phyloP scores from a whole-genome alignment of 1,284 basidiomycete genomes.

The Marasmius oreades region DNA sequence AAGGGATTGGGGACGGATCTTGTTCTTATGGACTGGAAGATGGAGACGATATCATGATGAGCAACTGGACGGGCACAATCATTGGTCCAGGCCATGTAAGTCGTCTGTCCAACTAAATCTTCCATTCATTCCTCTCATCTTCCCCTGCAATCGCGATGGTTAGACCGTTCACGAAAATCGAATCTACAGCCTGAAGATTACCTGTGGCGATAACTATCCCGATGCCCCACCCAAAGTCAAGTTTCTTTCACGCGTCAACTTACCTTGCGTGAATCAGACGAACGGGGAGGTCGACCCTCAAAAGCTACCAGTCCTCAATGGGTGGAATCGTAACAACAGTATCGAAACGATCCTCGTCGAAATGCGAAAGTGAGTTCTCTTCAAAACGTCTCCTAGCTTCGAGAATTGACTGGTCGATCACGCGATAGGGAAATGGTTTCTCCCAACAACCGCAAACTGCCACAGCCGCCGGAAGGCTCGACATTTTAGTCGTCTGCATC shows the following conservation, averaged over 20 bases:
- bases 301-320: conserved; percentile 67
- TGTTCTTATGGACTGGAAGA: conserved; percentile 95
- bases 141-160: conserved; percentile 1
- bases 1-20: conserved; percentile 96
- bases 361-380: conserved; percentile 71
- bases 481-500: conserved; percentile 48
- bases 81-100: conserved; percentile 95
- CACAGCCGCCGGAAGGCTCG: conserved; percentile 90
- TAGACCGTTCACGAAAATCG: conserved; percentile 96
- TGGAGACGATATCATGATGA: conserved; percentile 93
- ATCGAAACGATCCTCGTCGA: conserved; percentile 90
- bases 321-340: conserved; percentile 75
- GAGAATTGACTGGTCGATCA: conserved; percentile 3
- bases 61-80: conserved; percentile 98
- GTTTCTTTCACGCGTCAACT: conserved; percentile 89
- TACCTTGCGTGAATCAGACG: conserved; percentile 85
- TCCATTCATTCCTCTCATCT: conserved; percentile 8
- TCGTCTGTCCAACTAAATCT: conserved; percentile 13
- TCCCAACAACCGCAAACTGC: conserved; percentile 87
- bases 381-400: neutral
- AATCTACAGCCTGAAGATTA: conserved; percentile 94
- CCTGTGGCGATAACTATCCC: conserved; percentile 83
- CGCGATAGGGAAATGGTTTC: conserved; percentile 86
- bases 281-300: conserved; percentile 77
- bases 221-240: conserved; percentile 75